phyloP scores from a whole-genome alignment of 805 yeast genomes.

The Candida nanaspora region DNA sequence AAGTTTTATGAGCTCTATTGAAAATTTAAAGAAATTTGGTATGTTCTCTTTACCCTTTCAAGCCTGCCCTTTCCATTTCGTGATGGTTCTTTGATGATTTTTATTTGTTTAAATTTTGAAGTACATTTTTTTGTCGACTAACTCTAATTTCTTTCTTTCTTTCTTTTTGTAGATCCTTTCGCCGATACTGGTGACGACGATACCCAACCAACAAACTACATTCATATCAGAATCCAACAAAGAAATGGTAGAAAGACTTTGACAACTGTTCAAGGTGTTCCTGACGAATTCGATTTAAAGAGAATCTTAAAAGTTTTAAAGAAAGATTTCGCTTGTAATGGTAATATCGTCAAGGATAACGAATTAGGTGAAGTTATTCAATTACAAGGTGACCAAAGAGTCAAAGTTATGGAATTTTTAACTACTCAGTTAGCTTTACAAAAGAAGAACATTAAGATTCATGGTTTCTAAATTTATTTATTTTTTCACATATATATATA shows the following conservation, averaged over 20 bases:
- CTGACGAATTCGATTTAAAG: slow-evolving; percentile 90
- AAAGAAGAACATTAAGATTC: slow-evolving; percentile 95
- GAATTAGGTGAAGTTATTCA: slow-evolving; percentile 96
- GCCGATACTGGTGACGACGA: slow-evolving; percentile 99
- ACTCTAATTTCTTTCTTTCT: not conserved
- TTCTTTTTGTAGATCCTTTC: slow-evolving; percentile 65
- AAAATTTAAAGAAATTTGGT: slow-evolving; percentile 76
- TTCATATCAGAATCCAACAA: slow-evolving; percentile 98
- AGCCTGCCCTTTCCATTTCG: too few relatives aligned
- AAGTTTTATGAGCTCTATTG: slow-evolving; percentile 76
- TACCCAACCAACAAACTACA: slow-evolving; percentile 90
- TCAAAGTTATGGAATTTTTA: slow-evolving; percentile 89
- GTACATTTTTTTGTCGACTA: not conserved
- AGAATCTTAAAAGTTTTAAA: slow-evolving; percentile 88
- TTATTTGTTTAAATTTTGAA: not conserved
- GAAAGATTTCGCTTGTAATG: slow-evolving; percentile 98
- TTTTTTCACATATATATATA: not conserved
- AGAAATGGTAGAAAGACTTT: slow-evolving; percentile 99
- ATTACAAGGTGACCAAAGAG: slow-evolving; percentile 98
- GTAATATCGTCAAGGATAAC: slow-evolving; percentile 93
- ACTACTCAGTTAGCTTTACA: slow-evolving; percentile 80
- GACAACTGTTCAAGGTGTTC: slow-evolving; percentile 97
- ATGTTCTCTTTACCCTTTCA: slow-evolving; percentile 19
- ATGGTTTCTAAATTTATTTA: slow-evolving; percentile 66
- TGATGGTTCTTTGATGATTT: too few relatives aligned